Base-by-base conservation (phyloP, 495 filamentous ascomycete genomes). In the Penicillium malachiteum region DNA sequence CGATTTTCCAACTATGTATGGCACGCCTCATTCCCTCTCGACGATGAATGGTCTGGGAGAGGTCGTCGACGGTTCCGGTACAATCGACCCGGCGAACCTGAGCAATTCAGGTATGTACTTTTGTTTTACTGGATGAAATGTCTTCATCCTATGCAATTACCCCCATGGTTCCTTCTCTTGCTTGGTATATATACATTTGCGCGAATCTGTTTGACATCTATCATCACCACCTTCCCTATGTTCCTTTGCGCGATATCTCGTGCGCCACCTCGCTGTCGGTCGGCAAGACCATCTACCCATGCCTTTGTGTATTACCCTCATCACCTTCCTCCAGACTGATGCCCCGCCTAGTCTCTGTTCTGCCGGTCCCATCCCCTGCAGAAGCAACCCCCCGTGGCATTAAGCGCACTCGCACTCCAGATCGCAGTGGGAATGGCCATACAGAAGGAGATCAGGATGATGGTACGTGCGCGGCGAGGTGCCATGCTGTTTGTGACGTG, bases 381-480 rank as follows among this genome's bases (percentile, higher is more conserved):
- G 66, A 71, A 57, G 73, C 77, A 62, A 77, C 78, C 58, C 84
- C 91, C 59, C 87, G 94, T 69, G 91, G 92, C 57, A 71, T 90
- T 68, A 98, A 97, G 79, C 85, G 94, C 74, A 94, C 90, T 83
- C 91, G 91, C 54, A 96, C 94, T 50, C 92, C 91, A 62, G 90
- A 95, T 61, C 78, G 78, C 61, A 85, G 87, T 67, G 84, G 82
- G 65, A 85, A 88, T 67, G 71, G 76, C 59, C 71, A 74, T 59
- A 62, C 71, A 57, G 80, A 82, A 67, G 83, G 81, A 64, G 80
- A 81, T 59, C 82, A 84, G 73, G 91, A 95, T 77, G 91, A 92
- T 79, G 87, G 90, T 92, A 88, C 73, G 89, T 90, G 74, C 60
- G 64, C 63, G 46, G 64, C 56, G 59, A 58, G 57, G 48, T 39